These are phyloP conservation scores for Sarocladium brachiariae DNA, from an alignment of 2,329 filamentous ascomycete genomes.

Conservation along the genomic window DNA sequence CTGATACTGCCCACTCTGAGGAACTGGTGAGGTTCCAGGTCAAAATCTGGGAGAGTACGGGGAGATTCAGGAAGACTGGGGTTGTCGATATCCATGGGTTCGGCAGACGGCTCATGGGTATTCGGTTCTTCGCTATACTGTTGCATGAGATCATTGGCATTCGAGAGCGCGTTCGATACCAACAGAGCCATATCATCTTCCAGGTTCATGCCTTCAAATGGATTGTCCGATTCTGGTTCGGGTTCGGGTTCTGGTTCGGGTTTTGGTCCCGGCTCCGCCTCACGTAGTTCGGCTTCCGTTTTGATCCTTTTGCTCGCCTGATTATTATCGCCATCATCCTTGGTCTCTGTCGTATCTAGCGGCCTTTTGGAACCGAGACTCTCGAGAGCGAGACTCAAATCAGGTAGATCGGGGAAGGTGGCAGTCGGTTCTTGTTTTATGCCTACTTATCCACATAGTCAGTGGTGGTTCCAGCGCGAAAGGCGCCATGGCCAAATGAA, in stretches of 20 bases:
- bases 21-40: slow-evolving; percentile 29
- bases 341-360: slow-evolving; percentile 23
- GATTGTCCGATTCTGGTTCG: no score
- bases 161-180: slow-evolving; percentile 34
- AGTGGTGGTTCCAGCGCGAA: no score
- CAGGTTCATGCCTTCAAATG: slow-evolving; percentile 21
- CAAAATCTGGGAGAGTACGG: slow-evolving; percentile 24
- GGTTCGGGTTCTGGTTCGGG: slow-evolving; percentile 8
- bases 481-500: no score
- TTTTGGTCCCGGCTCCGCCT: background rate
- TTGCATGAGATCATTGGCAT: slow-evolving; percentile 30
- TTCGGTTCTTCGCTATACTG: slow-evolving; percentile 23
- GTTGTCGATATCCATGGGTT: slow-evolving; percentile 27
- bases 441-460: no score
- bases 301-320: slow-evolving; percentile 28
- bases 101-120: slow-evolving; percentile 18
- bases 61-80: slow-evolving; percentile 21
- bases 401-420: slow-evolving; percentile 24
- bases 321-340: slow-evolving; percentile 17
- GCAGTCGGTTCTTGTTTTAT: slow-evolving; percentile 32
- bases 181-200: slow-evolving; percentile 24
- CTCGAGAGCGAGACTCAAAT: slow-evolving; percentile 28
- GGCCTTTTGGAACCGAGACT: slow-evolving; percentile 29
- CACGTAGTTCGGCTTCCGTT: slow-evolving; percentile 18
- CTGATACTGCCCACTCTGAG: slow-evolving; percentile 30